A percentile compares a stretch with the other conserved stretches of the same genome.
Conservation (phyloP, 2,329 filamentous ascomycete genomes). For the Pestalotiopsis sp. region DNA sequence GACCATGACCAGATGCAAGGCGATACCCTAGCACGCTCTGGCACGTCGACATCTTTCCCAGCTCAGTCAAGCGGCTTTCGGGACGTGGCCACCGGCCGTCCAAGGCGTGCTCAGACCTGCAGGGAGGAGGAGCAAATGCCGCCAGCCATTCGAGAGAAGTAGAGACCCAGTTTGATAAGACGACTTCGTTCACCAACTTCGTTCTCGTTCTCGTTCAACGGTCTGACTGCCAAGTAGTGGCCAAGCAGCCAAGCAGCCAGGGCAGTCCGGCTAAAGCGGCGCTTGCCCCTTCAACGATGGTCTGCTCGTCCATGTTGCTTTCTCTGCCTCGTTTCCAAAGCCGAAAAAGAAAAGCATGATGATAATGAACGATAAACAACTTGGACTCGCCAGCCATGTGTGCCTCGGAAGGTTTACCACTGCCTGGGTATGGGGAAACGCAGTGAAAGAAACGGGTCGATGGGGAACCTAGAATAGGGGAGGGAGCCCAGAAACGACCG, state of each 20-base stretch:
- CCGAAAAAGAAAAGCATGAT: neutral
- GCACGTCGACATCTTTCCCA: neutral
- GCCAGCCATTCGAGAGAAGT: neutral
- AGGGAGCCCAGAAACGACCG: neutral
- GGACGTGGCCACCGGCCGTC: neutral
- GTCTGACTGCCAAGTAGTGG: neutral
- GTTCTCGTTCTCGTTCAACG: neutral
- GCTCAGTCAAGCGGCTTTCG: constrained; percentile 3
- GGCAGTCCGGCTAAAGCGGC: neutral
- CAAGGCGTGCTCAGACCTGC: neutral
- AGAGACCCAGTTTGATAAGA: constrained; percentile 6
- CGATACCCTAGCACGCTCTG: neutral
- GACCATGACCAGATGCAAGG: neutral
- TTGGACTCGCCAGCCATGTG: neutral
- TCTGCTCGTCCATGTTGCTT: neutral
- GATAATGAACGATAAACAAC: neutral
- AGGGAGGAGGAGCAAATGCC: neutral
- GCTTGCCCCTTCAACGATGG: neutral
- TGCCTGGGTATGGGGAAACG: neutral
- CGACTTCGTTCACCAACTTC: neutral
- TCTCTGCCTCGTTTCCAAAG: neutral
- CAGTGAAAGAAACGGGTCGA: neutral
- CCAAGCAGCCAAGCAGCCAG: neutral
- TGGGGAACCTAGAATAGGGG: neutral
- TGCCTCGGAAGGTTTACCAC: neutral